These are phyloP conservation scores for Phytophthora hibernalis DNA, from an alignment of 352 stramenopile genomes.

Conservation along the genomic window DNA sequence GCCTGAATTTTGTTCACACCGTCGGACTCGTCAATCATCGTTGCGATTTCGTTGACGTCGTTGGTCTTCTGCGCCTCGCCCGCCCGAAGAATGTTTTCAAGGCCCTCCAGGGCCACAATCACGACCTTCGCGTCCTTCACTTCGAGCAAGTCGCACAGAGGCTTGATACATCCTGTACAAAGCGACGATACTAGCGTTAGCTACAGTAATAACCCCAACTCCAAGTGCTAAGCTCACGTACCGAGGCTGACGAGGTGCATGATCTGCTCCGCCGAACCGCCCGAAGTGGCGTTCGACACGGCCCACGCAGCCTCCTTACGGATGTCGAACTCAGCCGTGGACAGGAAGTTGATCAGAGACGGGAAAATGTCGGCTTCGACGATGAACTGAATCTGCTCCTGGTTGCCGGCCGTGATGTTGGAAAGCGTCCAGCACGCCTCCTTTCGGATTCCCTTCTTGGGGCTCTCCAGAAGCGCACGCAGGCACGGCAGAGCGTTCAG, in stretches of 20 bases:
- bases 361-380: slow-evolving; percentile 98
- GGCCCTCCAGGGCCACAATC: slow-evolving; percentile 97
- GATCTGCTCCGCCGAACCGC: slow-evolving; percentile 95
- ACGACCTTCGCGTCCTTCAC: slow-evolving; percentile 98
- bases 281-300: slow-evolving; percentile 98
- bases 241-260: slow-evolving; percentile 96
- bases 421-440: slow-evolving; percentile 99
- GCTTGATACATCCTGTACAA: slow-evolving; percentile 92
- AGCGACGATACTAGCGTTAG: slow-evolving; percentile 13
- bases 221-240: slow-evolving; percentile 24
- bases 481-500: slow-evolving; percentile 97
- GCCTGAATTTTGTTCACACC: slow-evolving; percentile 98
- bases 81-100: slow-evolving; percentile 99
- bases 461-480: slow-evolving; percentile 93
- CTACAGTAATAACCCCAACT: background rate
- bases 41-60: slow-evolving; percentile 95
- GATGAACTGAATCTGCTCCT: slow-evolving; percentile 99
- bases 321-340: slow-evolving; percentile 98
- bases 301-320: slow-evolving; percentile 98
- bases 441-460: slow-evolving; percentile 99
- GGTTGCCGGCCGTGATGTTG: slow-evolving; percentile 99
- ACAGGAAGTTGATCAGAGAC: slow-evolving; percentile 96
- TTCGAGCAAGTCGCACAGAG: slow-evolving; percentile 97
- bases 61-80: slow-evolving; percentile 71
- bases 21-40: slow-evolving; percentile 96